These are phyloP conservation scores for Streptanthus diversifolius DNA, from an alignment of 345 rosid genomes.

Conservation along the genomic window DNA sequence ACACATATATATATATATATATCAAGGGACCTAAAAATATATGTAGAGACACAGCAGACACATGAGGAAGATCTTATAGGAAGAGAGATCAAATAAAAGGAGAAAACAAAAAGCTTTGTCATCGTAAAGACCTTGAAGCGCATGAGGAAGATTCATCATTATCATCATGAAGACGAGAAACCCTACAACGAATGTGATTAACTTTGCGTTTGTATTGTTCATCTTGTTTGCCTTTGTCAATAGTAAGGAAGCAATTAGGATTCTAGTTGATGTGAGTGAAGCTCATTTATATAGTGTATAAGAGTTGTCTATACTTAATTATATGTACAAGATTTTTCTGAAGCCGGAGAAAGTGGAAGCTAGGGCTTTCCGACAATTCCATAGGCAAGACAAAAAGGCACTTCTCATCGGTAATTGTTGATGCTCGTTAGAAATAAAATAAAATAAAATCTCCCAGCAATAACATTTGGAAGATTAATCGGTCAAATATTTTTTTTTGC, in stretches of 20 bases:
- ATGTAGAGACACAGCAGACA: background rate
- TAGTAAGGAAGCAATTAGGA: background rate
- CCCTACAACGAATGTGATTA: constrained; percentile 12
- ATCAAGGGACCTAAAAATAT: background rate
- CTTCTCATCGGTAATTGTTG: constrained; percentile 28
- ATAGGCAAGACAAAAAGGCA: constrained; percentile 38
- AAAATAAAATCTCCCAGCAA: background rate
- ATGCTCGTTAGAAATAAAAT: background rate
- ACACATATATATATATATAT: background rate
- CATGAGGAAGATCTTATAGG: background rate
- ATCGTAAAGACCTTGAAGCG: constrained; percentile 18
- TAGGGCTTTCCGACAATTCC: constrained; percentile 37
- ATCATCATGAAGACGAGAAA: constrained; percentile 22
- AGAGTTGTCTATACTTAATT: background rate
- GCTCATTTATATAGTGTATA: background rate
- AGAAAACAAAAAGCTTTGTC: background rate
- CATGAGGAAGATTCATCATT: constrained; percentile 3
- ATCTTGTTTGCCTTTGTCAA: constrained; percentile 8
- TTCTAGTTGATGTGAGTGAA: background rate
- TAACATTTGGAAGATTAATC: background rate
- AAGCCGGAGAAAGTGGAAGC: constrained; percentile 15
- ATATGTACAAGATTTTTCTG: background rate
- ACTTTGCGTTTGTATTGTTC: constrained; percentile 16
- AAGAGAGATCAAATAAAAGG: background rate
- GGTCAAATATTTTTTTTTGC: background rate